Evolutionary conservation across 2,329 filamentous ascomycete genomes (phyloP), one percentile per base, ranked within the genome.

Genomic region (Myriosclerotinia duriaeana): DNA sequence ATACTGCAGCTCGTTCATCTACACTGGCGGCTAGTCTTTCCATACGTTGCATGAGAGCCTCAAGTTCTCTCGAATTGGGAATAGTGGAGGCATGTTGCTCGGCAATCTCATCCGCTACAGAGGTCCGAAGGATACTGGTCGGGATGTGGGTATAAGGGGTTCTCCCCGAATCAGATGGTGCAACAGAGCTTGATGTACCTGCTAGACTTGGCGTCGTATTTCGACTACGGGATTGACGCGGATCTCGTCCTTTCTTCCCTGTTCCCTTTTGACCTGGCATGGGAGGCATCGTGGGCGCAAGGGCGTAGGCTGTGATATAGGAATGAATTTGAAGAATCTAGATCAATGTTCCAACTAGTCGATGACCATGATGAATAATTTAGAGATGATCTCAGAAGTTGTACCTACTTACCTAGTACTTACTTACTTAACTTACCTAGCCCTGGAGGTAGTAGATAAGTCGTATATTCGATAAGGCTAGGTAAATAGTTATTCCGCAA

Each of bases 131-230:
- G 70, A 80, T 80, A 71, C 84, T 84, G 72, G 84, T 85, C 72
- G 80, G 82, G 30, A 90, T 85, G 67, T 89, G 85, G 63, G 93
- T 84, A 75, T 89, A 90, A 66, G 89, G 84, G 30, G 88, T 86
- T 68, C 86, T 83, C 73, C 84, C 69, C 22, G 67, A 61, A 22
- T 80, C 79, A 66, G 86, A 81, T 72, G 84, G 80, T 6, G 83
- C 81, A 50, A 87, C 68, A 70, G 68, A 71, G 67, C 69, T 74
- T 67, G 67, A 65, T 22, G 70, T 48, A 55, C 67, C 69, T 8
- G 65, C 68, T 11, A 75, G 83, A 74, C 85, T 84, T 46, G 91
- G 91, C 20, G 91, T 94, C 46, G 89, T 91, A 78, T 93, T 93
- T 75, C 91, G 88, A 76, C 89, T 93, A 69, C 86, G 83, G 72